Evolutionary conservation across 768 basidiomycete genomes (phyloP).

Genomic region (Pluteus cervinus): DNA sequence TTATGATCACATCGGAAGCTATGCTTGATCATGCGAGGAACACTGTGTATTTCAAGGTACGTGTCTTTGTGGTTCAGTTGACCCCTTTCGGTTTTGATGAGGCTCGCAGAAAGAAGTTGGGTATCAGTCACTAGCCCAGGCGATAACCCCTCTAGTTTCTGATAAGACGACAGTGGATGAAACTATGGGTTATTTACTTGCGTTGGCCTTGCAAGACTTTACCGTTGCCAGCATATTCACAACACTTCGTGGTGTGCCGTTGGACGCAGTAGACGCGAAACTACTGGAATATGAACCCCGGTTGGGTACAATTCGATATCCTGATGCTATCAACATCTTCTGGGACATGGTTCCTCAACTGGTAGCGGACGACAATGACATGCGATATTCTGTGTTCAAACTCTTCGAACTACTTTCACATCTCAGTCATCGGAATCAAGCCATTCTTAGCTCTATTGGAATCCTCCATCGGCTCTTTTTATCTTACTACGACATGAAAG

Average conservation of each 20-base stretch:
- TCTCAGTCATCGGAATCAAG: slow-evolving; percentile 65
- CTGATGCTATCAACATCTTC: slow-evolving; percentile 57
- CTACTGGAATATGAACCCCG: slow-evolving; percentile 37
- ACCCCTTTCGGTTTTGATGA: slow-evolving; percentile 4
- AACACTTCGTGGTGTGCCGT: slow-evolving; percentile 27
- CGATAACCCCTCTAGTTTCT: slow-evolving; percentile 46
- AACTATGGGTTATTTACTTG: slow-evolving; percentile 62
- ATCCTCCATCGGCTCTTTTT: slow-evolving; percentile 49
- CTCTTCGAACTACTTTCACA: slow-evolving; percentile 57
- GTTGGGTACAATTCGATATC: slow-evolving; percentile 46
- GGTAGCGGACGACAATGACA: slow-evolving; percentile 24
- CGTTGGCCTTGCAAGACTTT: slow-evolving; percentile 63
- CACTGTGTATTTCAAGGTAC: slow-evolving; percentile 59
- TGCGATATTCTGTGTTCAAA: slow-evolving; percentile 52
- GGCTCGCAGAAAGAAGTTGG: slow-evolving; percentile 48
- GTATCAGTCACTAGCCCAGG: slow-evolving; percentile 55
- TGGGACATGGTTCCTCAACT: slow-evolving; percentile 41
- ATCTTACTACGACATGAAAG: slow-evolving; percentile 29
- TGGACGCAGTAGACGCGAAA: slow-evolving; percentile 33
- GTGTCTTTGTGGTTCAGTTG: slow-evolving; percentile 14
- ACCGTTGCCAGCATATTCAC: slow-evolving; percentile 50
- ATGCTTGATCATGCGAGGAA: slow-evolving; percentile 52
- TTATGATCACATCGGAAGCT: slow-evolving; percentile 60
- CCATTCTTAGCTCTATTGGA: slow-evolving; percentile 54
- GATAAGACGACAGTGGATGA: slow-evolving; percentile 43